These are phyloP conservation scores for Lachnellula occidentalis DNA, from an alignment of 2,329 filamentous ascomycete genomes.

Conservation along the genomic window DNA sequence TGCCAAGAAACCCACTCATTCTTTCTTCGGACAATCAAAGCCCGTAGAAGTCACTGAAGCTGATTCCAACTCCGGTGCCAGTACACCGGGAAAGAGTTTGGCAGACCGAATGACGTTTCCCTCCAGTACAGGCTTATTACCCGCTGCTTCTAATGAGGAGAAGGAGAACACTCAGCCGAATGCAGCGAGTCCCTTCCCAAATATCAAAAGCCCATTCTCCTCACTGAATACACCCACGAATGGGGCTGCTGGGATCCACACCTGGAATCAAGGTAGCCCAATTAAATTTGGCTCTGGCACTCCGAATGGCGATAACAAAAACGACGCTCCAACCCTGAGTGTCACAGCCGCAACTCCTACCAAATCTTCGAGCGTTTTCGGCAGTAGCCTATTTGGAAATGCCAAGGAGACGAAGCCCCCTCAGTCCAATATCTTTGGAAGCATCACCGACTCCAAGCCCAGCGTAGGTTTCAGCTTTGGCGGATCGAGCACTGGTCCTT, in stretches of 20 bases:
- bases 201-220: slow-evolving; percentile 17
- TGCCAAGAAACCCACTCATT: slow-evolving; percentile 19
- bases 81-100: slow-evolving; percentile 44
- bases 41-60: slow-evolving; percentile 32
- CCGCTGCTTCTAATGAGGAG: slow-evolving; percentile 22
- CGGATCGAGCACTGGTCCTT: slow-evolving; percentile 21
- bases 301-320: slow-evolving; percentile 12
- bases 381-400: slow-evolving; percentile 11
- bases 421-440: slow-evolving; percentile 19
- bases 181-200: slow-evolving; percentile 17
- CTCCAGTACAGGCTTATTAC: slow-evolving; percentile 24
- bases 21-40: slow-evolving; percentile 9
- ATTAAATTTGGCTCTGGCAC: slow-evolving; percentile 37
- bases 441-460: slow-evolving; percentile 6
- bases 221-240: slow-evolving; percentile 11
- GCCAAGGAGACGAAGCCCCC: slow-evolving; percentile 1
- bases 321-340: slow-evolving; percentile 9
- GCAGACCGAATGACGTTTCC: slow-evolving; percentile 31
- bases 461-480: slow-evolving; percentile 24
- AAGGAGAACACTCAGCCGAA: slow-evolving; percentile 31
- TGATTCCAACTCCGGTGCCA: slow-evolving; percentile 27
- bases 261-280: slow-evolving; percentile 45
- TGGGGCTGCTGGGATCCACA: slow-evolving; percentile 36
- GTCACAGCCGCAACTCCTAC: slow-evolving; percentile 20
- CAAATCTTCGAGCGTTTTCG: slow-evolving; percentile 10